Evolutionary conservation across 768 basidiomycete species (phyloP).

Genomic region (Calocera viscosa): DNA sequence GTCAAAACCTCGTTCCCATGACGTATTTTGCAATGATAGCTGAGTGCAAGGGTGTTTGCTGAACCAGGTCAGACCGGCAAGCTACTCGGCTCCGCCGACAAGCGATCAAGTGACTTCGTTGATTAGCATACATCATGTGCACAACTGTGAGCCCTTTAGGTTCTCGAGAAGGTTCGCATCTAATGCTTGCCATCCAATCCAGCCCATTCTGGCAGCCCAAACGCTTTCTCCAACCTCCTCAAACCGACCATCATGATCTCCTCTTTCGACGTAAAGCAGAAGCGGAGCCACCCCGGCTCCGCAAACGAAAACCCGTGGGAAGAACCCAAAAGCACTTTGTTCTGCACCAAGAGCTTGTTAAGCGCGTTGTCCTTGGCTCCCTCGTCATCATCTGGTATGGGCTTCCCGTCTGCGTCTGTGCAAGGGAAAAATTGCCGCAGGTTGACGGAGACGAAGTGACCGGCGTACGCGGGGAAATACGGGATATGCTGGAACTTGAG

Average conservation of each 20-base stretch:
- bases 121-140: too few relatives aligned
- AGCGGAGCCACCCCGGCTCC: not conserved
- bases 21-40: too few relatives aligned
- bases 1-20: slow-evolving; percentile 13
- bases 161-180: too few relatives aligned
- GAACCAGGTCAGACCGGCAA: too few relatives aligned
- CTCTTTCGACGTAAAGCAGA: not conserved
- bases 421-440: slow-evolving; percentile 12
- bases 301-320: not conserved
- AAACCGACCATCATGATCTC: not conserved
- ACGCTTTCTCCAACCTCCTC: not conserved
- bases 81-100: too few relatives aligned
- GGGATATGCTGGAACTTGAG: slow-evolving; percentile 15
- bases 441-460: slow-evolving; percentile 19
- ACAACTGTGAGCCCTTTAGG: too few relatives aligned
- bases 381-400: slow-evolving; percentile 7
- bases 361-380: not conserved
- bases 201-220: not conserved
- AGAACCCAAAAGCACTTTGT: not conserved
- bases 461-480: slow-evolving; percentile 15
- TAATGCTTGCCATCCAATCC: not conserved
- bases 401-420: not conserved
- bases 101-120: too few relatives aligned
- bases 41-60: too few relatives aligned
- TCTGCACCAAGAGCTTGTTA: not conserved